Conservation (phyloP, 495 filamentous ascomycete genomes). For the Penicillium daleae region DNA sequence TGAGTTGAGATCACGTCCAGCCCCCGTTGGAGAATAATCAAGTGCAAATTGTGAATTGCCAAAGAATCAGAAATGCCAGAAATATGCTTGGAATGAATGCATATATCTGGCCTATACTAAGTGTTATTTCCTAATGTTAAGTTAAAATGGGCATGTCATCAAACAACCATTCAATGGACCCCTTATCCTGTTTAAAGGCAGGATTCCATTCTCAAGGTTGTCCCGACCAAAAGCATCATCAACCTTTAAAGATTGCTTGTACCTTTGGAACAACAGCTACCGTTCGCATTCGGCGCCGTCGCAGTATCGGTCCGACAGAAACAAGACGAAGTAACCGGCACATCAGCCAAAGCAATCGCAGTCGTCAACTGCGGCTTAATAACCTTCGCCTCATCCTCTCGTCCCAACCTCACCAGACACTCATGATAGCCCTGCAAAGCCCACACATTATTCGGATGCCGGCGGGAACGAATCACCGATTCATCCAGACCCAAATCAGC, state of each 20-base stretch:
- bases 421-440: conserved; percentile 69
- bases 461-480: conserved; percentile 58
- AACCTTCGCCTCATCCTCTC: conserved; percentile 52
- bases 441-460: conserved; percentile 71
- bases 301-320: conserved; percentile 56
- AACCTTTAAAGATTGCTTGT: conserved; percentile 4
- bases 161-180: not conserved
- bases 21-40: too few species aligned
- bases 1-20: too few species aligned
- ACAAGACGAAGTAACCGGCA: conserved; percentile 60
- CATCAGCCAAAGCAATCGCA: conserved; percentile 59
- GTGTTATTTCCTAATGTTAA: not conserved
- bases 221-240: not conserved
- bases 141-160: not conserved
- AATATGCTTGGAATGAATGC: too few species aligned
- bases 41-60: too few species aligned
- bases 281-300: conserved; percentile 16
- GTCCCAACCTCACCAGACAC: conserved; percentile 58
- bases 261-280: conserved; percentile 22
- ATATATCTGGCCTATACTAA: not conserved
- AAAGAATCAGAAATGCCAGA: too few species aligned
- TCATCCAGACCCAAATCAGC: conserved; percentile 64
- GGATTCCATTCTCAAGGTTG: not conserved
- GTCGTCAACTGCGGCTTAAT: conserved; percentile 54
- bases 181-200: not conserved